Base-by-base conservation (phyloP, 2,329 filamentous ascomycete species). In the Diaporthe capsici region DNA sequence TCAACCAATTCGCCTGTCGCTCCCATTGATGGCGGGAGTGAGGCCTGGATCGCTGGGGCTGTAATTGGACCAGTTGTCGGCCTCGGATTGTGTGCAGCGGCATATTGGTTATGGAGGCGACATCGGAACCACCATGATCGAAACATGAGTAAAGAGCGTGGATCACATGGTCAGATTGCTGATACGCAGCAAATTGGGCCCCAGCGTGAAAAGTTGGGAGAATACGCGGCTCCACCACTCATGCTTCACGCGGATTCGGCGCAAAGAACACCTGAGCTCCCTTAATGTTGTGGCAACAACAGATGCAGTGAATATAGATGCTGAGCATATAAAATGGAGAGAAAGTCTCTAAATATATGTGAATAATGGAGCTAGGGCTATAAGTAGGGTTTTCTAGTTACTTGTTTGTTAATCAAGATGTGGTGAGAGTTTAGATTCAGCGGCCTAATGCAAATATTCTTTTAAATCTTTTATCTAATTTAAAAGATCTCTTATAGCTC, bases 31-130 rank as follows among this genome's bases (percentile, higher is more conserved):
- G 3, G 3, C 22, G 15, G 8, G 12, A 61, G n/a, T 28, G 13
- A 28, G 58, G 58, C 58, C 13, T 61, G 58, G 58, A 61, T 61
- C 37, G 58, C 58, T 28, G 37, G 58, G 22, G 58, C 58, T 25
- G 58, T 61, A 34, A 0, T 61, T 4, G 58, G 58, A 61, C 37
- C 58, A 3, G 17, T 61, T 42, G 58, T 12, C 13, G 34, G 37
- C 22, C n/a, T 61, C 1, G 22, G 0, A 8, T 17, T 61, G n/a
- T 61, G 37, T 44, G 58, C n/a, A 42, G 22, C 37, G 37, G 37
- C 37, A 25, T 44, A 44, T 17, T 61, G 37, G 37, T 61, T 61
- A 9, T 42, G 58, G 58, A 61, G 3, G 58, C 37, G 58, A 25
- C n/a, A 17, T 42, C 22, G 13, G 12, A 61, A 42, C 10, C 34